Evolutionary conservation across 805 yeast species (phyloP).

Genomic region (Starmerella vitae): DNA sequence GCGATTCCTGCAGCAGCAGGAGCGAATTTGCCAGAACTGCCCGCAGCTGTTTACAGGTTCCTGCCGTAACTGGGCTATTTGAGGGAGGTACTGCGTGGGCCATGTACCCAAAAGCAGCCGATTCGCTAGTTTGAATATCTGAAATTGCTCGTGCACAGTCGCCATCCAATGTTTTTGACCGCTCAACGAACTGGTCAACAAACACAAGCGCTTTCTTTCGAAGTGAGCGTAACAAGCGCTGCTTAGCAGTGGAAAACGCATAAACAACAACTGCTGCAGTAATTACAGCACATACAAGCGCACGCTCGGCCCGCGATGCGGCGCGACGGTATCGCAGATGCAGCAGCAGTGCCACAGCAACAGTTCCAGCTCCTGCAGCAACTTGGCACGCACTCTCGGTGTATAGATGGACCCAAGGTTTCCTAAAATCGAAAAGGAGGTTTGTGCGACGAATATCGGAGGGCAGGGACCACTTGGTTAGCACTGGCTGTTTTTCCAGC

Average conservation of each 20-base stretch:
- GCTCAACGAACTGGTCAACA: slow-evolving; percentile 19
- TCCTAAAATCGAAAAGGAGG: slow-evolving; percentile 14
- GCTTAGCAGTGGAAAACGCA: slow-evolving; percentile 25
- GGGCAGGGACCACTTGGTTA: slow-evolving; percentile 17
- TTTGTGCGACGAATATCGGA: slow-evolving; percentile 14
- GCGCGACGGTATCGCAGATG: slow-evolving; percentile 19
- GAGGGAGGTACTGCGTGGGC: not conserved
- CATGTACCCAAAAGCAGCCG: slow-evolving; percentile 20
- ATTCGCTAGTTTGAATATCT: slow-evolving; percentile 25
- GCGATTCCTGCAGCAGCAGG: slow-evolving; percentile 26
- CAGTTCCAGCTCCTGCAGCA: slow-evolving; percentile 29
- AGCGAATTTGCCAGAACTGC: slow-evolving; percentile 23
- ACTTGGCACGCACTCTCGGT: slow-evolving; percentile 20
- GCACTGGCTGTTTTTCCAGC: slow-evolving; percentile 31
- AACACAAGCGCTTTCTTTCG: slow-evolving; percentile 23
- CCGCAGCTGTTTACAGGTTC: slow-evolving; percentile 26
- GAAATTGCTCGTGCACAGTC: slow-evolving; percentile 22
- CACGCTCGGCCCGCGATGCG: slow-evolving; percentile 4
- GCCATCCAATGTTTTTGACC: slow-evolving; percentile 23
- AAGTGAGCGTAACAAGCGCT: slow-evolving; percentile 24
- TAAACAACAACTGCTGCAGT: slow-evolving; percentile 23
- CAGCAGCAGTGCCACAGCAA: slow-evolving; percentile 26
- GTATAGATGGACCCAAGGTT: slow-evolving; percentile 14
- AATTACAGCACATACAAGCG: slow-evolving; percentile 20
- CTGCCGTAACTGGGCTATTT: not conserved